phyloP scores from a whole-genome alignment of 306 rosid species.

The Acacia crassicarpa region DNA sequence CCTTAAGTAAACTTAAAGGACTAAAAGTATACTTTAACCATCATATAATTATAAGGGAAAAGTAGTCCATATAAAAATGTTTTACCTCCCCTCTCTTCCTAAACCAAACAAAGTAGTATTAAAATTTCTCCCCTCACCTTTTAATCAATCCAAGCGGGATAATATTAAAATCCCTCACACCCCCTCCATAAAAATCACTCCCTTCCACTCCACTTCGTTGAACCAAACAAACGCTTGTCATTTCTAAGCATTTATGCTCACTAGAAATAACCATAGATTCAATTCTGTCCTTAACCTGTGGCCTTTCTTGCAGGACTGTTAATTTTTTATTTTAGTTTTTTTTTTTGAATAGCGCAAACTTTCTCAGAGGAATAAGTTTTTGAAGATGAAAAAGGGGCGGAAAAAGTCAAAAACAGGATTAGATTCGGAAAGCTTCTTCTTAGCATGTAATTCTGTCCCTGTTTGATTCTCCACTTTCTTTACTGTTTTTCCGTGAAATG shows the following conservation, averaged over 20 bases:
- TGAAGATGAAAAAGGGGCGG: background rate
- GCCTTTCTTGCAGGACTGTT: background rate
- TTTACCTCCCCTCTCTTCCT: too few relatives aligned
- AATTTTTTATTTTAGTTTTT: too few relatives aligned
- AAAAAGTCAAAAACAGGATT: background rate
- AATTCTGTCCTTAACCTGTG: background rate
- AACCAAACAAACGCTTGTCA: background rate
- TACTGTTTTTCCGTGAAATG: background rate
- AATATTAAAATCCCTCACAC: too few relatives aligned
- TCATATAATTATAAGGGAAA: too few relatives aligned
- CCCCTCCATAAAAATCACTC: too few relatives aligned
- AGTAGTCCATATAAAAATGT: too few relatives aligned
- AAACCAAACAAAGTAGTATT: too few relatives aligned
- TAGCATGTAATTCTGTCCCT: background rate
- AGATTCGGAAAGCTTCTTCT: background rate
- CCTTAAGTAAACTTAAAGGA: too few relatives aligned
- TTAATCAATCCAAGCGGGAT: too few relatives aligned
- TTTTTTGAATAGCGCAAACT: background rate
- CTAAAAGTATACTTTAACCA: too few relatives aligned
- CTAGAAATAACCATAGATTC: background rate
- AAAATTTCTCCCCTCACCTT: too few relatives aligned
- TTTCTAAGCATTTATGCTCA: background rate
- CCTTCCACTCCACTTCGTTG: too few relatives aligned
- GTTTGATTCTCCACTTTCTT: background rate
- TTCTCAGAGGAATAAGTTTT: background rate